These are phyloP conservation scores for Pyrenula aspistea DNA, from an alignment of 495 filamentous ascomycete genomes.

Conservation along the genomic window DNA sequence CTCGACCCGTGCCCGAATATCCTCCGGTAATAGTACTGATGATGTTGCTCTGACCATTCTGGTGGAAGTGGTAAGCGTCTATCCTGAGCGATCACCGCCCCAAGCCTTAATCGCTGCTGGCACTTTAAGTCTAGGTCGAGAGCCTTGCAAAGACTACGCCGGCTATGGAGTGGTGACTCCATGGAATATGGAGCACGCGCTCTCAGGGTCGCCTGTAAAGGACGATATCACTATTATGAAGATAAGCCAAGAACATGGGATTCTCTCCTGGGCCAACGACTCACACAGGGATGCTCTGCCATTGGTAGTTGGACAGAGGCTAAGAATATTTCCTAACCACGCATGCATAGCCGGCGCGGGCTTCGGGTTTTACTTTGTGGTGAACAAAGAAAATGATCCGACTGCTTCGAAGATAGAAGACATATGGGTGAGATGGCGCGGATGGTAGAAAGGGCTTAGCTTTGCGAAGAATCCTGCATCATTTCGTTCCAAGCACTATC, in stretches of 20 bases:
- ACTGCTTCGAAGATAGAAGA: slow-evolving; percentile 50
- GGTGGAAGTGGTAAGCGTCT: slow-evolving; percentile 61
- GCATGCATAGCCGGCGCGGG: slow-evolving; percentile 66
- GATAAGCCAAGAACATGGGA: slow-evolving; percentile 20
- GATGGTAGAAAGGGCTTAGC: not conserved
- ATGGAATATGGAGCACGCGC: slow-evolving; percentile 26
- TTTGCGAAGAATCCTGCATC: not conserved
- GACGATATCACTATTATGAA: not conserved
- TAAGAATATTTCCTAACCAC: slow-evolving; percentile 77
- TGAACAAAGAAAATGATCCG: slow-evolving; percentile 47
- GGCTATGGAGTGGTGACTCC: slow-evolving; percentile 65
- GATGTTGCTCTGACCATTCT: slow-evolving; percentile 60
- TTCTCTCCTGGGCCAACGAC: slow-evolving; percentile 16
- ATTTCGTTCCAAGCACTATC: not conserved
- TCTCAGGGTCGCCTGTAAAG: not conserved
- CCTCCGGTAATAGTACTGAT: slow-evolving; percentile 22
- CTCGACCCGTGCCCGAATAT: slow-evolving; percentile 48
- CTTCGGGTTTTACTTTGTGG: slow-evolving; percentile 64
- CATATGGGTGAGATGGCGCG: slow-evolving; percentile 44
- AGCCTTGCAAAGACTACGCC: slow-evolving; percentile 57
- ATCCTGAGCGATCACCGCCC: slow-evolving; percentile 37
- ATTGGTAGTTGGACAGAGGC: slow-evolving; percentile 27
- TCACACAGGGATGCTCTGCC: slow-evolving; percentile 9
- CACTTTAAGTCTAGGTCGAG: slow-evolving; percentile 59
- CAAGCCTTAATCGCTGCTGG: slow-evolving; percentile 66